Base-by-base conservation (phyloP, 768 basidiomycete genomes). In the Lactifluus piperatus region DNA sequence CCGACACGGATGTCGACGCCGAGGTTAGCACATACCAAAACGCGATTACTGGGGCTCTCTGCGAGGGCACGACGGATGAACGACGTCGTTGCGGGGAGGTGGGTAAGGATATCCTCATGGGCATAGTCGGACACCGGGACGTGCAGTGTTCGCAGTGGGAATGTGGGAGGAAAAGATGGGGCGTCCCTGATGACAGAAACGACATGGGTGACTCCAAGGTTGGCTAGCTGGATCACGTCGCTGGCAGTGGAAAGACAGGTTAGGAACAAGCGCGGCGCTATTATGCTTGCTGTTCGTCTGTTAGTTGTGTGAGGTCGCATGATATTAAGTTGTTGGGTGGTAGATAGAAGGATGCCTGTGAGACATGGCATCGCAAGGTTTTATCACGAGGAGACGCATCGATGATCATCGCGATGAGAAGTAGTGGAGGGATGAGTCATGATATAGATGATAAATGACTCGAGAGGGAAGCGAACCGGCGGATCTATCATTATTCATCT, bases 121-220 rank as follows among this genome's bases (percentile, higher is more conserved):
- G 67, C 50, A 18, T 67, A 67, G 68, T 85, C 83, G 41, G 68
- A 67, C 29, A 84, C 61, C 13, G 72, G 66, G 39, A 91, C 75
- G 62, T 83, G 84, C 59, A 90, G 69, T 24, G 66, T 72, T 22
- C 71, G 69, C 56, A 87, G 76, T 45, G 54, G 58, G 30, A 58
- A 26, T 1, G 54, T 37, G 18, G 72, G 70, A 6, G 80, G 80
- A 58, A 82, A 71, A 11, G 65, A 68, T 9, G 80, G 79, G 20
- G 71, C 71, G 36, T 71, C 63, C 56, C 89, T 85, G 47, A 89
- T 61, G 32, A 84, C 77, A 26, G 83, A 85, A 27, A 91, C 70
- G 60, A 91, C 73, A 71, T 91, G 89, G 0, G 88, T 91, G 63
- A 89, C 80, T 13, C 85, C 84, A 6, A 88, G 77, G 22, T 70